Evolutionary conservation across 192 early-diverging fungal genomes (phyloP), one percentile per base, ranked within the genome.

Genomic region (Coemansia sp.): DNA sequence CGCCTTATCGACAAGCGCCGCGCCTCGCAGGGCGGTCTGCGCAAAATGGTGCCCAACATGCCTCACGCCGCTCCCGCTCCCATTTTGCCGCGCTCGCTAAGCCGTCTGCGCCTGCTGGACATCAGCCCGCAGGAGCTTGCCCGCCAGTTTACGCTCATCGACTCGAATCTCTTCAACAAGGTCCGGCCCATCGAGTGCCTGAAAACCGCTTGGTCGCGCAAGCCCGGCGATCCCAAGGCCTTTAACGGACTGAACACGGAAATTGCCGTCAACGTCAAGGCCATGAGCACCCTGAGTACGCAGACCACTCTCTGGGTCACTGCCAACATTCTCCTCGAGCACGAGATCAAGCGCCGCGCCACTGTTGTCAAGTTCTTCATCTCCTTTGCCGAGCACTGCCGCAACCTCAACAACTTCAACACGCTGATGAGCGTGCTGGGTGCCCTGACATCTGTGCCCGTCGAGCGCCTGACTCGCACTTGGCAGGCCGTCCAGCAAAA

Each of bases 61-160:
- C 72, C 86, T 20, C 79, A 85, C 2, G 79, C 84, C 6, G 83
- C 87, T 16, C 95, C 96, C 14, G 61, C 85, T 16, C 91, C 97
- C 3, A 93, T 95, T 47, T 73, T 93, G 28, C 95, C 96, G 6
- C 86, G 88, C 59, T 91, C 88, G 64, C 67, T 94, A 33, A 88
- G 90, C 57, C 85, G 86, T 18, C 80, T 98, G 74, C 85, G 82
- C 58, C 83, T 98, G 39, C 68, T 95, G 77, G 96, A 99, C 61
- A 72, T 99, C 45, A 93, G 97, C 71, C 88, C 97, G 5, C 74
- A 91, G 37, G 97, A 99, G 77, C 82, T 98, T 36, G 95, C 94
- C 2, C 88, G 97, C 25, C 97, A 99, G 79, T 84, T 99, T 66
- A 99, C 97, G 6, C 85, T 99, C 64, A 88, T 95, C 83, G 95